Base-by-base conservation (phyloP, 1,284 basidiomycete species). In the Volvariella surrecta region DNA sequence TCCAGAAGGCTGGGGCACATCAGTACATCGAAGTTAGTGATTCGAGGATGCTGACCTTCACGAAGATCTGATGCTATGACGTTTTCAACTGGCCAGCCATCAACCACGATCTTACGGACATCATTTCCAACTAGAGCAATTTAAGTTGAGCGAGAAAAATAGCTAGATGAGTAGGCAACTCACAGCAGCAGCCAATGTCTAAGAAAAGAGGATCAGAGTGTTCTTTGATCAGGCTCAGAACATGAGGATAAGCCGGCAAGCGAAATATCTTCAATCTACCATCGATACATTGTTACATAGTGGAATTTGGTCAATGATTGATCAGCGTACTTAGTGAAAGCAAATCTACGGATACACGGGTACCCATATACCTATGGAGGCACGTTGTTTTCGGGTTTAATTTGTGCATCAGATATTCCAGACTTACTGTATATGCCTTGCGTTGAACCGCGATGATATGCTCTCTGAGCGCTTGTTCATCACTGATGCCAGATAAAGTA, bases 121-220 rank as follows among this genome's bases (percentile, higher is more conserved):
- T 72, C 70, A 42, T 65, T 68, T 1, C 70, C 71, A 46, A 74
- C 70, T 71, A 28, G 19, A 8, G 24, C 2, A 28, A 45, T 19
- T 32, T 16, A 41, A 24, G 40, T 24, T 13, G 10, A 35, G 17
- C 32, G 19, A 10, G 16, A 18, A 38, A 16, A 15, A 28, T 19
- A 17, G 20, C 16, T 18, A 21, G 0, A 58, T 8, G 8, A 19
- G n/a, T 16, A 35, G 8, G n/a, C n/a, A 15, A 19, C 70, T 54
- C 48, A 76, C 74, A 73, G 51, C 71, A 74, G 50, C 71, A 74
- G 11, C 61, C 66, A 21, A 65, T 55, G 44, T 68, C 66, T 1
- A 79, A 59, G n/a, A 76, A 58, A 37, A 80, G 64, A 2, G 73
- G 69, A 35, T 61, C 60, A 11, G 60, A 48, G 13, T 62, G 63